A percentile compares a stretch with the other conserved stretches of the same genome.
phyloP scores from a whole-genome alignment of 305 asterid genomes.

The Andrographis paniculata region DNA sequence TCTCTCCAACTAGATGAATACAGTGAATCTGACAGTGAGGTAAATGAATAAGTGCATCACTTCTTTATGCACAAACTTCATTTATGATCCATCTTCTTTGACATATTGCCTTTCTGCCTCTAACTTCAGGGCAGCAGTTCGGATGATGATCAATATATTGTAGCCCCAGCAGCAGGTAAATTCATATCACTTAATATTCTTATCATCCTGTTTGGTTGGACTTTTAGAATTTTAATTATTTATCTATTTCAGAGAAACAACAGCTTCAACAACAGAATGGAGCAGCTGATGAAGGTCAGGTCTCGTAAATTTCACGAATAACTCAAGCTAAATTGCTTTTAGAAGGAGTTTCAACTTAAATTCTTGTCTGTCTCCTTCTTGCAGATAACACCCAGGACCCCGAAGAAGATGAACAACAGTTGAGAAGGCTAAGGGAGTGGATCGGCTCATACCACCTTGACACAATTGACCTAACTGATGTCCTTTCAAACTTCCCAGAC shows the following conservation, averaged over 20 bases:
- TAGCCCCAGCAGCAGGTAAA: slow-evolving; percentile 66
- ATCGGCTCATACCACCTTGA: slow-evolving; percentile 58
- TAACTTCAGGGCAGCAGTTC: slow-evolving; percentile 58
- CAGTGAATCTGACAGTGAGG: slow-evolving; percentile 74
- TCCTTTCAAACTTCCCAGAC: slow-evolving; percentile 78
- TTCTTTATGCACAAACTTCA: not conserved
- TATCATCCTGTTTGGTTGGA: slow-evolving; percentile 12
- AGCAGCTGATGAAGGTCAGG: slow-evolving; percentile 60
- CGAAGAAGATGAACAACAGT: slow-evolving; percentile 70
- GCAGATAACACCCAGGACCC: slow-evolving; percentile 86
- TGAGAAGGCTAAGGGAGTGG: slow-evolving; percentile 72
- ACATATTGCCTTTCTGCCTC: slow-evolving; percentile 14
- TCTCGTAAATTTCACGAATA: slow-evolving; percentile 13
- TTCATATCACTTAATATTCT: slow-evolving; percentile 3
- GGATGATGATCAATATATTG: slow-evolving; percentile 65
- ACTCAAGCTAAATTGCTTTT: too few species aligned
- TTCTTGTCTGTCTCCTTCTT: slow-evolving; percentile 14
- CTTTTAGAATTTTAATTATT: not conserved
- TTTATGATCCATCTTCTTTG: slow-evolving; percentile 7
- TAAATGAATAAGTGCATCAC: slow-evolving; percentile 20
- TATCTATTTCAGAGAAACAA: slow-evolving; percentile 39
- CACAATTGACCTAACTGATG: slow-evolving; percentile 53
- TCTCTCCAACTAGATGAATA: slow-evolving; percentile 44
- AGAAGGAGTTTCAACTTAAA: too few species aligned
- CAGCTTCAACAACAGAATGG: slow-evolving; percentile 31